Conservation (phyloP, 2,329 filamentous ascomycete genomes). For the Neonectria sp. region DNA sequence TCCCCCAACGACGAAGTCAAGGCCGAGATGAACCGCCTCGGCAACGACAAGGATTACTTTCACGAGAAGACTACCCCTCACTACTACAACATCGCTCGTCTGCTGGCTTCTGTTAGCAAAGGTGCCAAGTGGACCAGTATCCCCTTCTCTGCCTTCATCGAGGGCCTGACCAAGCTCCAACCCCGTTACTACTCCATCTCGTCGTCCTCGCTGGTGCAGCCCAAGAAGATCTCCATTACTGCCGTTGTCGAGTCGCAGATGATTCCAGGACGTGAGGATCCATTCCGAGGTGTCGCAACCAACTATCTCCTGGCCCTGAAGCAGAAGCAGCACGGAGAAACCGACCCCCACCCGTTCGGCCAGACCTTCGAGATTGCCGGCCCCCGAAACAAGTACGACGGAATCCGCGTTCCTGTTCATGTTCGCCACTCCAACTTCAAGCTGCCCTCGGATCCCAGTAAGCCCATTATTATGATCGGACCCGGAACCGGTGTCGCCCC, state of each 20-base stretch:
- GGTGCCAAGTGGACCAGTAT: constrained; percentile 85
- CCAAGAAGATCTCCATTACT: constrained; percentile 95
- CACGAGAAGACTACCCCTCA: constrained; percentile 85
- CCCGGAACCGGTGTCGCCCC: constrained; percentile 97
- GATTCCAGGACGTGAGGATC: constrained; percentile 83
- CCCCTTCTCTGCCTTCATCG: constrained; percentile 95
- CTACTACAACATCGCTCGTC: constrained; percentile 91
- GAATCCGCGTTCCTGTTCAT: constrained; percentile 94
- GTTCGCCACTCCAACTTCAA: constrained; percentile 99
- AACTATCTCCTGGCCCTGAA: constrained; percentile 97
- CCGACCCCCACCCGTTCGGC: constrained; percentile 85
- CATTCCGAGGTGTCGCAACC: constrained; percentile 93
- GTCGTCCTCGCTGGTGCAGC: constrained; percentile 93
- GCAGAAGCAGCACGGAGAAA: constrained; percentile 94
- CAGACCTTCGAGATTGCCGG: constrained; percentile 89
- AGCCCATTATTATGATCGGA: constrained; percentile 96
- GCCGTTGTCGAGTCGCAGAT: constrained; percentile 91
- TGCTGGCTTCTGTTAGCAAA: constrained; percentile 80
- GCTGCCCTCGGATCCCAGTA: constrained; percentile 93
- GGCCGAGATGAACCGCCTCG: constrained; percentile 89
- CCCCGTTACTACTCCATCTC: constrained; percentile 99
- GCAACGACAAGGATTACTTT: constrained; percentile 96
- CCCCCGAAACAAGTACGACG: constrained; percentile 97
- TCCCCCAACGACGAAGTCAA: constrained; percentile 88
- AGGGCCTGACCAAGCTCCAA: constrained; percentile 94